Evolutionary conservation across 352 stramenopile species (phyloP).

Genomic region (Globisporangium barbulae): DNA sequence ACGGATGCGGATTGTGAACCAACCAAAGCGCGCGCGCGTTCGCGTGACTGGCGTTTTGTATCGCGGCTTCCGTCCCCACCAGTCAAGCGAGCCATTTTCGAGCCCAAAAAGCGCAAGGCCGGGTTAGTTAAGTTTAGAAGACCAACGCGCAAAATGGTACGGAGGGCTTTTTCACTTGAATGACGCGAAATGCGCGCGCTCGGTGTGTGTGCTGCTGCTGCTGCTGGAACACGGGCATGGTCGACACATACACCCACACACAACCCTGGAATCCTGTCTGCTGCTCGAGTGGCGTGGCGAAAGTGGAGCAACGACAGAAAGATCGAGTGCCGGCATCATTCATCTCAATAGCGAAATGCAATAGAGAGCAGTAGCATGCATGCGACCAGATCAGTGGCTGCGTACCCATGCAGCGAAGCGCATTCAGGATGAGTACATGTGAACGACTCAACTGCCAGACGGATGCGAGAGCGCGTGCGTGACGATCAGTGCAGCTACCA

Average conservation of each 20-base stretch:
- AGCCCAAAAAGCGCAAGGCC: slow-evolving; percentile 13
- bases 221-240: background rate
- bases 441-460: background rate
- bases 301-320: background rate
- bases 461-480: too few relatives aligned
- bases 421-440: too few relatives aligned
- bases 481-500: too few relatives aligned
- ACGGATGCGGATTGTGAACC: slow-evolving; percentile 29
- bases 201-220: background rate
- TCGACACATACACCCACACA: background rate
- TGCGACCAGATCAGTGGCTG: background rate
- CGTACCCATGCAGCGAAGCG: too few relatives aligned
- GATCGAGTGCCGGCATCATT: background rate
- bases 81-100: slow-evolving; percentile 30
- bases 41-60: slow-evolving; percentile 33
- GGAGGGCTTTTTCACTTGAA: slow-evolving; percentile 15
- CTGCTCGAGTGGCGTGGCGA: background rate
- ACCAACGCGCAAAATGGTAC: slow-evolving; percentile 85
- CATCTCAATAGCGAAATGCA: too few relatives aligned
- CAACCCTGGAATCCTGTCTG: background rate
- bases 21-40: slow-evolving; percentile 24
- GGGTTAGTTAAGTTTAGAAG: slow-evolving; percentile 88
- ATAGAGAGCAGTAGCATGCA: background rate
- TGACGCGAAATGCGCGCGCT: background rate
- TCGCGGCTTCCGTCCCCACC: slow-evolving; percentile 22